Evolutionary conservation across 306 rosid genomes (phyloP), one percentile per base, ranked within the genome.

Genomic region (Rosa multiflora): DNA sequence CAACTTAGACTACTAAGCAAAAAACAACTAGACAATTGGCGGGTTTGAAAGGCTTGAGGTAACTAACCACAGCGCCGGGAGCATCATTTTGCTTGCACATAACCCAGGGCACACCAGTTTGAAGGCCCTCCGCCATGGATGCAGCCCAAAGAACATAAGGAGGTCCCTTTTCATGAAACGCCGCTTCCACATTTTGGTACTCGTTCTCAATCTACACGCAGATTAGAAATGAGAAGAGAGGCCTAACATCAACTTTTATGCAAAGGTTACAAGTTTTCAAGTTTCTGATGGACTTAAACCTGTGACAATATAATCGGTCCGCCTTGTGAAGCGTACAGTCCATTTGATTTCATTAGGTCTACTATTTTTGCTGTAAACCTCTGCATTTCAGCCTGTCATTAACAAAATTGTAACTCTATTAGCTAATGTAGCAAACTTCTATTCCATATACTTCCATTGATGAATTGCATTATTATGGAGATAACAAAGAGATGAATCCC

Each of bases 71-170:
- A 0, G 94, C 91, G 72, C 87, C 93, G 23, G 97, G 98, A 80
- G 98, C 98, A 85, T 94, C 91, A 2, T 89, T 83, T 88, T 94
- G 98, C 78, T 84, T 91, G 82, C 99, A 95, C 99, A 95, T 95
- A 10, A 80, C 69, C 98, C 99, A 92, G 29, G 99, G 99, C 74
- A 88, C 97, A 62, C 97, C 97, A 55, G 92, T 95, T 75, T 90
- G 86, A 74, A 88, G 94, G 42, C 89, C 87, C 46, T 88, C 97
- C 0, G 96, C 94, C 97, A 92, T 89, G 67, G 81, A 76, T 44
- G 97, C 99, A 37, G 97, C 95, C 99, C 99, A 95, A 51, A 74
- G 88, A 83, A 90, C 81, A 76, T 95, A 95, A 70, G 89, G 70
- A 4, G 82, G 78, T 74, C 97, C 99, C n/a, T 56, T 80, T 63